phyloP scores from a whole-genome alignment of 2,329 filamentous ascomycete genomes.

The Phaeomoniella chlamydospora region DNA sequence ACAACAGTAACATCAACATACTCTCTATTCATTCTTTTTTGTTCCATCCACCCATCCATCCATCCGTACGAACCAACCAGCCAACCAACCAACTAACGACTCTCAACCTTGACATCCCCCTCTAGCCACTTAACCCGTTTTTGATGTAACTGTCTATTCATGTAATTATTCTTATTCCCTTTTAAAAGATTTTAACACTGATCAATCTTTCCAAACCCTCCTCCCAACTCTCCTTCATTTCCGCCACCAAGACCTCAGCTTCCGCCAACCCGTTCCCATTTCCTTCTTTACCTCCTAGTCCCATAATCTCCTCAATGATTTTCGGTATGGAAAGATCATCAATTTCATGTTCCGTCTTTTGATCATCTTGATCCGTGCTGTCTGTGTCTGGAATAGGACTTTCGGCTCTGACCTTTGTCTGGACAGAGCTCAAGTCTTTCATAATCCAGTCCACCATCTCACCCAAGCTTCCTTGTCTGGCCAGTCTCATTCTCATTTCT shows the following conservation, averaged over 20 bases:
- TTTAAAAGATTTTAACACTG: constrained; percentile 7
- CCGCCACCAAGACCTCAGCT: constrained; percentile 27
- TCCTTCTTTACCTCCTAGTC: constrained; percentile 18
- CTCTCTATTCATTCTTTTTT: too few relatives aligned
- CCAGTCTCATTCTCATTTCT: constrained; percentile 19
- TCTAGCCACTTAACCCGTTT: too few relatives aligned
- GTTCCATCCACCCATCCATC: too few relatives aligned
- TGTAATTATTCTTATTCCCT: constrained; percentile 2
- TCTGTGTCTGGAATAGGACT: constrained; percentile 13
- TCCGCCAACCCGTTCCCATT: constrained; percentile 20
- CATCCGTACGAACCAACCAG: too few relatives aligned
- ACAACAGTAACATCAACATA: too few relatives aligned
- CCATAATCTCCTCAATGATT: constrained; percentile 3
- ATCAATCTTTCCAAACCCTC: constrained; percentile 26
- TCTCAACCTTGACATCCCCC: too few relatives aligned
- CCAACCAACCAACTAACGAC: too few relatives aligned
- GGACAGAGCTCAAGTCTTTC: too few relatives aligned
- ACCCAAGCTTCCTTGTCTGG: constrained; percentile 19
- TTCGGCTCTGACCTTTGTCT: too few relatives aligned
- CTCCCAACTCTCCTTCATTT: constrained; percentile 32
- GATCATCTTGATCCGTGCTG: constrained; percentile 9
- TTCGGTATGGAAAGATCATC: neutral
- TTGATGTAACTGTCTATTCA: too few relatives aligned
- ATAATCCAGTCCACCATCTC: constrained; percentile 23
- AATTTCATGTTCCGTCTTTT: constrained; percentile 2